phyloP scores from a whole-genome alignment of 441 rosid genomes.

The Omphalea diandra region DNA sequence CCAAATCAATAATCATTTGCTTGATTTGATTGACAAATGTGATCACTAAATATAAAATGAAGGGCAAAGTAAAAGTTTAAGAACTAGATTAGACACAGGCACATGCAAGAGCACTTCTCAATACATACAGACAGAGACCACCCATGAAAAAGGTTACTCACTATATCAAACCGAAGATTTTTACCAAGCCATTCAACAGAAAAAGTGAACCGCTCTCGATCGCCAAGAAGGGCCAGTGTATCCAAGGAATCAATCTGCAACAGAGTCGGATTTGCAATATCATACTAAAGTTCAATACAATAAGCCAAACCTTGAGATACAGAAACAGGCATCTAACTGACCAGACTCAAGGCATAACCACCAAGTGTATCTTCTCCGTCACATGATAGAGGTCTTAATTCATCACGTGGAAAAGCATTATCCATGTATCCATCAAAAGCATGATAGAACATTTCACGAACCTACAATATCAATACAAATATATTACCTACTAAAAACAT shows the following conservation, averaged over 20 bases:
- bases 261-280: constrained; percentile 16
- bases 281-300: constrained; percentile 16
- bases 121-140: too few relatives aligned
- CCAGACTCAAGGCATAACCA: constrained; percentile 96
- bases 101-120: too few relatives aligned
- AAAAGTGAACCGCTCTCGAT: constrained; percentile 64
- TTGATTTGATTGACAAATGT: neutral
- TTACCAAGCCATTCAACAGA: constrained; percentile 98
- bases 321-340: constrained; percentile 22
- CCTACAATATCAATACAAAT: constrained; percentile 44
- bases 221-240: constrained; percentile 87
- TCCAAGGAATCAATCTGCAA: constrained; percentile 92
- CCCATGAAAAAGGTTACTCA: constrained; percentile 53
- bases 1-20: neutral
- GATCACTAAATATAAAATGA: neutral
- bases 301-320: neutral
- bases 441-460: constrained; percentile 96
- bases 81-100: neutral
- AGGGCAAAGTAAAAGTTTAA: neutral
- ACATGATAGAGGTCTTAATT: constrained; percentile 84
- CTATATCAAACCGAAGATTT: constrained; percentile 95
- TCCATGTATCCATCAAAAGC: constrained; percentile 97
- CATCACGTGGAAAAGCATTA: constrained; percentile 94
- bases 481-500: neutral
- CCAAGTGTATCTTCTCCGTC: constrained; percentile 94